phyloP scores from a whole-genome alignment of 1,284 basidiomycete species.

The Heliocybe sulcata region DNA sequence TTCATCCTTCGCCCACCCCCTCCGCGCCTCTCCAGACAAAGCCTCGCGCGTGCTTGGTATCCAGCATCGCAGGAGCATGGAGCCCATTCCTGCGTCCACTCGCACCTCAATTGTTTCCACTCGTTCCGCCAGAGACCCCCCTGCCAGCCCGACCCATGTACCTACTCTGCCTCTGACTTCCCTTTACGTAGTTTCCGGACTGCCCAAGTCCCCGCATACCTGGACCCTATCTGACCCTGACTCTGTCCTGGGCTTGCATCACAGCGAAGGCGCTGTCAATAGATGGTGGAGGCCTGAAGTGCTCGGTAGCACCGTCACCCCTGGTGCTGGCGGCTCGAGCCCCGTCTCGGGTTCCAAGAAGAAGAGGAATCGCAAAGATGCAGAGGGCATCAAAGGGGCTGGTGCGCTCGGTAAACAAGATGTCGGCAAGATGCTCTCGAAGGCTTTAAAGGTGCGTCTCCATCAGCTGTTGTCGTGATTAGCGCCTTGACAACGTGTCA shows the following conservation, averaged over 20 bases:
- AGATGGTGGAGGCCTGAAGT: constrained; percentile 96
- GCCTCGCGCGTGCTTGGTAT: constrained; percentile 71
- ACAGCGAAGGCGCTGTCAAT: constrained; percentile 82
- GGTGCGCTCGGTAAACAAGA: constrained; percentile 77
- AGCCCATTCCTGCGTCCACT: constrained; percentile 68
- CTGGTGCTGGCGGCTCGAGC: constrained; percentile 52
- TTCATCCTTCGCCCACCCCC: constrained; percentile 12
- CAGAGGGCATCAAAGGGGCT: constrained; percentile 60
- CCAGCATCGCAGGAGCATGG: constrained; percentile 66
- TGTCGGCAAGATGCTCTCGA: constrained; percentile 82
- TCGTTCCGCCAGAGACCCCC: constrained; percentile 56
- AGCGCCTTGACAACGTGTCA: background rate
- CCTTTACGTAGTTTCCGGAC: constrained; percentile 78
- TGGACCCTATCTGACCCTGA: constrained; percentile 94
- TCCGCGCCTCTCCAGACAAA: constrained; percentile 30
- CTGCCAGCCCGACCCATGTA: constrained; percentile 39
- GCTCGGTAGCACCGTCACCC: constrained; percentile 81
- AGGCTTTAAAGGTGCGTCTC: constrained; percentile 74
- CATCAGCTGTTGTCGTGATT: background rate
- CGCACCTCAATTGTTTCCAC: constrained; percentile 72
- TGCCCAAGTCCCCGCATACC: constrained; percentile 81
- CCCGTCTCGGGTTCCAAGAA: constrained; percentile 31
- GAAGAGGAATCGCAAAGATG: constrained; percentile 51
- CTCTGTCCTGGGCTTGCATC: constrained; percentile 76
- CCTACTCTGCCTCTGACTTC: constrained; percentile 72